phyloP scores from a whole-genome alignment of 768 basidiomycete genomes.

The Psilocybe cubensis region DNA sequence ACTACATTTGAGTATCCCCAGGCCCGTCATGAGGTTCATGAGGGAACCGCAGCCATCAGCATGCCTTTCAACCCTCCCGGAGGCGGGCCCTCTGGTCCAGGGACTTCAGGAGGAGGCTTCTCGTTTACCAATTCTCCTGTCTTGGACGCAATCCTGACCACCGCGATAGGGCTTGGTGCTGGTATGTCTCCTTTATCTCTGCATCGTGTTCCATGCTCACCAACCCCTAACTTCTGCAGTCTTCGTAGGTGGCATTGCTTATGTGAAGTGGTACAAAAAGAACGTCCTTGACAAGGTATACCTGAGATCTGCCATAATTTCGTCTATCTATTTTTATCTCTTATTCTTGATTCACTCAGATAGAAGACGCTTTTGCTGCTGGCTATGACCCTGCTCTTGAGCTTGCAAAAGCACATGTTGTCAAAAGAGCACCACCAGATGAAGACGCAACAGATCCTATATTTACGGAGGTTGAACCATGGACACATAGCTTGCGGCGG shows the following conservation, averaged over 20 bases:
- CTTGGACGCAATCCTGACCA: constrained; percentile 60
- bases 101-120: constrained; percentile 37
- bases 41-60: constrained; percentile 39
- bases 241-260: constrained; percentile 72
- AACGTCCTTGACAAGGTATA: constrained; percentile 81
- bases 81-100: constrained; percentile 33
- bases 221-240: constrained; percentile 37
- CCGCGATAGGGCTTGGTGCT: constrained; percentile 63
- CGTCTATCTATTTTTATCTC: constrained; percentile 5
- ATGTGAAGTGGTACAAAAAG: constrained; percentile 81
- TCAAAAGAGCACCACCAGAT: constrained; percentile 30
- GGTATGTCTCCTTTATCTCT: constrained; percentile 36
- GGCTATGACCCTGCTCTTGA: constrained; percentile 88
- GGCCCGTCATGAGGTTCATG: constrained; percentile 44
- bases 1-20: constrained; percentile 17
- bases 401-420: constrained; percentile 55
- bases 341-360: constrained; percentile 46
- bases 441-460: constrained; percentile 28
- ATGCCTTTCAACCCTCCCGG: constrained; percentile 48
- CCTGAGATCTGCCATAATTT: background rate
- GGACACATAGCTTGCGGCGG: constrained; percentile 68
- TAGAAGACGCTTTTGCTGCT: constrained; percentile 74
- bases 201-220: background rate
- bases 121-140: constrained; percentile 45
- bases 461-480: constrained; percentile 39